Evolutionary conservation across 176 grass and related monocot species (phyloP).

Genomic region (Oryza meridionalis): DNA sequence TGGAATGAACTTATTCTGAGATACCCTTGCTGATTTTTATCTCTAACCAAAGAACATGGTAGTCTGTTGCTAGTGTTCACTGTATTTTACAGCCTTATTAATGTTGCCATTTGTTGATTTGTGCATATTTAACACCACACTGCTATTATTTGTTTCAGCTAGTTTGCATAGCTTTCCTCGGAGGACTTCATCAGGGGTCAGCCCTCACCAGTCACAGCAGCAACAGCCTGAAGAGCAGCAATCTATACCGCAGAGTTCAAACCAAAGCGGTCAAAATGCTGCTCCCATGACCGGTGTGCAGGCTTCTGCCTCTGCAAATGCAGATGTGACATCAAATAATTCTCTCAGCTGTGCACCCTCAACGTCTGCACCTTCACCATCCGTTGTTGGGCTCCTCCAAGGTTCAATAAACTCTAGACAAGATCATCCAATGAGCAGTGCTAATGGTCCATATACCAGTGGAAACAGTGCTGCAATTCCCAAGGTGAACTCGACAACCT

Average conservation of each 20-base stretch:
- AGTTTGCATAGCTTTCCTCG: constrained; percentile 87
- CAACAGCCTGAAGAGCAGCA: constrained; percentile 76
- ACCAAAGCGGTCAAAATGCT: constrained; percentile 70
- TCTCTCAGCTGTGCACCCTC: constrained; percentile 57
- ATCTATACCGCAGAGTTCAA: constrained; percentile 70
- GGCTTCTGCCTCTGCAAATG: constrained; percentile 57
- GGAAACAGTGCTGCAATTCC: constrained; percentile 49
- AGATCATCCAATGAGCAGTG: constrained; percentile 56
- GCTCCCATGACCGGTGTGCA: constrained; percentile 53
- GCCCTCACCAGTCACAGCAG: constrained; percentile 55
- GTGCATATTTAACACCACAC: constrained; percentile 4
- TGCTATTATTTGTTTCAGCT: constrained; percentile 60
- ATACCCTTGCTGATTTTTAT: background rate
- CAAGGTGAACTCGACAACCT: constrained; percentile 61
- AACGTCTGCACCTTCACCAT: constrained; percentile 46
- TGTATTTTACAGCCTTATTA: constrained; percentile 10
- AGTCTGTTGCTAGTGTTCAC: constrained; percentile 1
- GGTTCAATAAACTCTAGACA: constrained; percentile 66
- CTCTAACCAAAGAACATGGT: background rate
- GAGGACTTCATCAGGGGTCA: constrained; percentile 67
- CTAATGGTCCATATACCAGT: constrained; percentile 44
- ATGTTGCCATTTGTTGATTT: constrained; percentile 21
- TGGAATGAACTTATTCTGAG: background rate
- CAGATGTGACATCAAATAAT: constrained; percentile 51
- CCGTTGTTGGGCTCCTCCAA: constrained; percentile 50